Evolutionary conservation across 768 basidiomycete genomes (phyloP), one percentile per base, ranked within the genome.

Genomic region (Brasilioporus rufonigricans): DNA sequence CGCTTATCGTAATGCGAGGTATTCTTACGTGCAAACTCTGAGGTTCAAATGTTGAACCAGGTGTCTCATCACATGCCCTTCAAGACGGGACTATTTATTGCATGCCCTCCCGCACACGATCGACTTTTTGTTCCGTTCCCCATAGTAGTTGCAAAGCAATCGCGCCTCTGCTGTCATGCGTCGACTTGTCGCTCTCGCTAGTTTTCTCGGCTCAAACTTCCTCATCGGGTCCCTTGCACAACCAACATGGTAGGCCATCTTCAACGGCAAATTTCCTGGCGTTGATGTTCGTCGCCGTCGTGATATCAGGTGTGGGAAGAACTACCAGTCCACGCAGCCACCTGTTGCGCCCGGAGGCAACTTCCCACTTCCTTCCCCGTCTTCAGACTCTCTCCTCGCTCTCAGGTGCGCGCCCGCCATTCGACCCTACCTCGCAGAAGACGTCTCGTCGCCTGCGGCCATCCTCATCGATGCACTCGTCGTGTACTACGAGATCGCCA

Each of bases 331-430:
- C 4, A 70, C 70, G 1, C 70, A 73, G 33, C 74, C 73, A 16
- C 50, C 77, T 27, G 70, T 73, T 8, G 67, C 73, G 8, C 82
- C 83, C 36, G 82, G 81, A 33, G 80, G 82, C 29, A 72, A 76
- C 58, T 83, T 82, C 55, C 75, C 73, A 2, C 50, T 70, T 4
- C 75, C 79, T 7, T 63, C 64, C 10, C 58, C 63, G 1, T 77
- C 76, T 3, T 57, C 70, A 1, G 65, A 63, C 1, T 70, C 83
- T n/a, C 74, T 83, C 38, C 75, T 85, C 24, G 80, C 82, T 9
- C 67, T 86, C 36, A 80, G 81, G 11, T 86, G 85, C 56, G 75
- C 77, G 10, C 83, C 82, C 27, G 80, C 81, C 3, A 77, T 85
- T 23, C 75, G 78, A 7, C 85, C 85, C 1, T 86, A 84, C 64